Base-by-base conservation (phyloP, 2,329 filamentous ascomycete genomes). In the Exophiala calicioides region DNA sequence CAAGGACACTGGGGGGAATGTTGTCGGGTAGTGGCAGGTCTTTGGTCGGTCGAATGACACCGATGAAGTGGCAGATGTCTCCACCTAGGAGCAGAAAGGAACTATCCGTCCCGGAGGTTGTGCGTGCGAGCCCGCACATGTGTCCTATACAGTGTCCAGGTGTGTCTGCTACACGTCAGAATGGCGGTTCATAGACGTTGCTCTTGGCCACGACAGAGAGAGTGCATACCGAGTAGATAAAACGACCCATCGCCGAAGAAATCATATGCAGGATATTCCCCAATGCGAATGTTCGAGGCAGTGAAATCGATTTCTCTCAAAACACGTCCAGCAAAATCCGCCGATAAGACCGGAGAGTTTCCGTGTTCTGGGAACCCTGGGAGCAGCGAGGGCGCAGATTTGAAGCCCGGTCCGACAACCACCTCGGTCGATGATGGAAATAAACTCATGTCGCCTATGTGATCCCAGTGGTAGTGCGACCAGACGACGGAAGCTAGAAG, bases 321-420 rank as follows among this genome's bases (percentile, higher is more conserved):
- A 21, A 56, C 42, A 4, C 56, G 62, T 15, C 61, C 61, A 10
- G 37, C 13, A 27, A 52, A 66, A 43, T 72, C 68, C 10, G 57
- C 64, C 23, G 68, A 64, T 3, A 61, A 57, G 0, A 72, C 57
- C 0, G 58, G 58, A 1, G 65, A 65, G 0, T 69, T 55, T 1
- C 62, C 59, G 15, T 70, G 65, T 2, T 58, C 48, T 0, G 77
- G 78, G 37, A 67, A 75, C 0, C 73, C 76, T 1, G 77, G 77
- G 2, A 73, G 56, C 55, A 74, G 68, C 0, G 59, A 60, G 2
- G 67, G 50, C 0, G 61, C 61, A 0, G 59, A 60, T 3, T 68
- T 52, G 60, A 80, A 75, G 0, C 77, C 77, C 0, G 77, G 72
- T 0, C 78, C 79, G 3, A 80, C 76, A 18, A 81, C 55, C 0